Percentiles rank a stretch among this genome's conserved stretches.
These are phyloP conservation scores for Hygrophoropsis aurantiaca DNA, from an alignment of 768 basidiomycete genomes.

Conservation along the genomic window DNA sequence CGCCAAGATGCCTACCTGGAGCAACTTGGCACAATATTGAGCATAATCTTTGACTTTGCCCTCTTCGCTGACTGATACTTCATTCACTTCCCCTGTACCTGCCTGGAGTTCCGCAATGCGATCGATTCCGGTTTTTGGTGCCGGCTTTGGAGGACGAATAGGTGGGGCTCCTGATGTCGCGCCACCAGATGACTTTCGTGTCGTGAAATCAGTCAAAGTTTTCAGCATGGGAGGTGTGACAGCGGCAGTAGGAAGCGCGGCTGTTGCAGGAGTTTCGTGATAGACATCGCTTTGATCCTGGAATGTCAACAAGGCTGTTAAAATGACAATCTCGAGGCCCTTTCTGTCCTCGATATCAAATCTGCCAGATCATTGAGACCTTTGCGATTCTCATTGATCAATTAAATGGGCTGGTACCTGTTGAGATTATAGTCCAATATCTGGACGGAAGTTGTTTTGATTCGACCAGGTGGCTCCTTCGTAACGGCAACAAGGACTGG, in stretches of 20 bases:
- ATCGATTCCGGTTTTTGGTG: slow-evolving; percentile 64
- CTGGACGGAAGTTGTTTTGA: slow-evolving; percentile 67
- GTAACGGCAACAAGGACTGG: slow-evolving; percentile 83
- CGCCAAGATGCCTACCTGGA: slow-evolving; percentile 44
- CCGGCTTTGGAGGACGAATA: slow-evolving; percentile 56
- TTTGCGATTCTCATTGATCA: not conserved
- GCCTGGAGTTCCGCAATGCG: slow-evolving; percentile 74
- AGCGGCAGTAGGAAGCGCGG: not conserved
- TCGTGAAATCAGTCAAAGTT: slow-evolving; percentile 4
- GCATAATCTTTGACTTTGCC: slow-evolving; percentile 68
- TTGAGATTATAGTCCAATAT: slow-evolving; percentile 85
- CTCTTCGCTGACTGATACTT: slow-evolving; percentile 68
- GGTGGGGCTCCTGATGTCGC: slow-evolving; percentile 29
- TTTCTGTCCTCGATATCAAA: slow-evolving; percentile 87
- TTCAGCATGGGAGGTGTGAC: slow-evolving; percentile 3
- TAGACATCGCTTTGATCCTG: slow-evolving; percentile 65
- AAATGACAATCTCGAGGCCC: slow-evolving; percentile 78
- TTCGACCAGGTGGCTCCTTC: slow-evolving; percentile 66
- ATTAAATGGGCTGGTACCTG: slow-evolving; percentile 41
- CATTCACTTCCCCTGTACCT: slow-evolving; percentile 68
- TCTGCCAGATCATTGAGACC: slow-evolving; percentile 32
- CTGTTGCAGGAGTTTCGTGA: slow-evolving; percentile 35
- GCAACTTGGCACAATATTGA: slow-evolving; percentile 58
- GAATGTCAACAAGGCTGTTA: slow-evolving; percentile 77
- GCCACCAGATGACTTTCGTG: slow-evolving; percentile 12